phyloP scores from a whole-genome alignment of 345 rosid genomes.

The Eucalyptus regnans region DNA sequence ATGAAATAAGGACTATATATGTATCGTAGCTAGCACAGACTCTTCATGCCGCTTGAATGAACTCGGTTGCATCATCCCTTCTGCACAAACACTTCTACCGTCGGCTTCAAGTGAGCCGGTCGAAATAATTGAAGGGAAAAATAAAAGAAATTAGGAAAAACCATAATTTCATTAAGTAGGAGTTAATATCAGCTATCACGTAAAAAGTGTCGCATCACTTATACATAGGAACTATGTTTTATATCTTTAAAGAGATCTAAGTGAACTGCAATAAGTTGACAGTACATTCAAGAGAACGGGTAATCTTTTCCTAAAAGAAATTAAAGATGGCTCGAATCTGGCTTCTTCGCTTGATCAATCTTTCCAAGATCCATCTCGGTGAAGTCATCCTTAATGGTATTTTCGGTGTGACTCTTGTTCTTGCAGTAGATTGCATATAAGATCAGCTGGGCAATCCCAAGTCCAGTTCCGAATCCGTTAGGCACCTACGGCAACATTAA shows the following conservation, averaged over 20 bases:
- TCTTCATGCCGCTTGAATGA: background rate
- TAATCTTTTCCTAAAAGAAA: background rate
- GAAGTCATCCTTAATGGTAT: background rate
- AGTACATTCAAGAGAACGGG: background rate
- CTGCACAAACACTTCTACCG: background rate
- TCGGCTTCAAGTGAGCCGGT: background rate
- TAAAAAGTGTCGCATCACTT: background rate
- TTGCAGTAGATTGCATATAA: slow-evolving; percentile 26
- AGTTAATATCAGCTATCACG: background rate
- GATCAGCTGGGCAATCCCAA: slow-evolving; percentile 21
- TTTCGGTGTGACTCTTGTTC: background rate
- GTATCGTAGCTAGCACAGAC: background rate
- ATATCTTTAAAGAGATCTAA: background rate
- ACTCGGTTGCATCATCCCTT: background rate
- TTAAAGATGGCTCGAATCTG: background rate
- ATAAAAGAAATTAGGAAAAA: background rate
- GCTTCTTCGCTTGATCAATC: background rate
- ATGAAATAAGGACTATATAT: background rate
- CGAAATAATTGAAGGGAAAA: background rate
- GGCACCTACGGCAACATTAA: slow-evolving; percentile 8
- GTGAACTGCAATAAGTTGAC: background rate
- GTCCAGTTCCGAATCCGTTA: slow-evolving; percentile 17
- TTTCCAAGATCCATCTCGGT: background rate
- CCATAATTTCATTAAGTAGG: background rate
- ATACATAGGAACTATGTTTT: background rate